These are phyloP conservation scores for Tylopilus orsonianus DNA, from an alignment of 1,284 basidiomycete species.

Conservation along the genomic window DNA sequence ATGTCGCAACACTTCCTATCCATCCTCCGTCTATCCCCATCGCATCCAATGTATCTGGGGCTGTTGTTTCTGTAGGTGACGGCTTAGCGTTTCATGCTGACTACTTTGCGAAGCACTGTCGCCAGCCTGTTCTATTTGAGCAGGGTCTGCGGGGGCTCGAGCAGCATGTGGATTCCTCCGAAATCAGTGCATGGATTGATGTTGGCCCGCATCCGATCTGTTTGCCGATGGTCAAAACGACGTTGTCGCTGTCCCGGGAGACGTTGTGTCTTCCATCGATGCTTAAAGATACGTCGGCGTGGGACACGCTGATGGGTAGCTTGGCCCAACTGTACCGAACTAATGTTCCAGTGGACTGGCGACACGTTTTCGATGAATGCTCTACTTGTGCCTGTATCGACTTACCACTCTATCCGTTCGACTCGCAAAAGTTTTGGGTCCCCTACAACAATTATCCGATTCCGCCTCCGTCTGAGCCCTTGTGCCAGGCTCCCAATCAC, in stretches of 20 bases:
- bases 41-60: slow-evolving; percentile 57
- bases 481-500: slow-evolving; percentile 28
- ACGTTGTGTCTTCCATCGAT: slow-evolving; percentile 48
- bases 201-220: slow-evolving; percentile 61
- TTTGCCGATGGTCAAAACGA: slow-evolving; percentile 54
- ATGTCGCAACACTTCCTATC: slow-evolving; percentile 40
- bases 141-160: slow-evolving; percentile 45
- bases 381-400: slow-evolving; percentile 41
- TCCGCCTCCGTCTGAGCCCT: too few relatives aligned
- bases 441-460: too few relatives aligned
- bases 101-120: slow-evolving; percentile 62
- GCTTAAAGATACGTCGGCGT: slow-evolving; percentile 43
- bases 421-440: slow-evolving; percentile 53
- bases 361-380: slow-evolving; percentile 50
- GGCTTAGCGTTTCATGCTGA: slow-evolving; percentile 43
- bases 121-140: slow-evolving; percentile 56
- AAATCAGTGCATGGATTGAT: slow-evolving; percentile 57
- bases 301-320: slow-evolving; percentile 44
- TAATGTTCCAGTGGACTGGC: slow-evolving; percentile 48
- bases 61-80: slow-evolving; percentile 53
- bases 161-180: slow-evolving; percentile 27
- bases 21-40: slow-evolving; percentile 53
- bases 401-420: slow-evolving; percentile 65
- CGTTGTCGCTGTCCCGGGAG: slow-evolving; percentile 34
- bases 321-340: slow-evolving; percentile 51